A percentile compares a stretch with the other conserved stretches of the same genome.
phyloP scores from a whole-genome alignment of 2,329 filamentous ascomycete species.

The Fusarium sp. region DNA sequence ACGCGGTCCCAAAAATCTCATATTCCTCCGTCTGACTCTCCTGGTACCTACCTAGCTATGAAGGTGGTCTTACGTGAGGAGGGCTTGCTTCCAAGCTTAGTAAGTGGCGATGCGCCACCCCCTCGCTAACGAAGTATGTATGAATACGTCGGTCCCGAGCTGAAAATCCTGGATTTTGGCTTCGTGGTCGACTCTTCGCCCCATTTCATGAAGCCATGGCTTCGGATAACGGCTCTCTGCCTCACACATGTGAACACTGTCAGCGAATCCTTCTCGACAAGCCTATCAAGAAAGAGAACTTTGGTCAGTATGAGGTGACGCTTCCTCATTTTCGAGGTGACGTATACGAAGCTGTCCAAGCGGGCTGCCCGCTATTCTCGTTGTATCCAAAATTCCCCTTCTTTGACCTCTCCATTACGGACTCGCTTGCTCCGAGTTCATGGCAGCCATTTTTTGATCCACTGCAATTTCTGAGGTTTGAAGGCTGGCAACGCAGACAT shows the following conservation, averaged over 20 bases:
- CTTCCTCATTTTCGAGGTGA: background rate
- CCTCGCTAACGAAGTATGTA: too few species aligned
- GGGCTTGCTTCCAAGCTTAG: background rate
- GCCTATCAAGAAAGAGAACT: background rate
- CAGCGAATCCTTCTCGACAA: background rate
- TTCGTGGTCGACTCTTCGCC: background rate
- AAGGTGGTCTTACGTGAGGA: too few species aligned
- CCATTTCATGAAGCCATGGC: background rate
- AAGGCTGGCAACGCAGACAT: background rate
- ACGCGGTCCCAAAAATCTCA: too few species aligned
- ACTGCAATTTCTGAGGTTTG: background rate
- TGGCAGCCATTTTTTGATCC: background rate
- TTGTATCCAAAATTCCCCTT: background rate
- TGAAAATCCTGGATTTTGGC: background rate
- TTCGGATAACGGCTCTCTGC: background rate
- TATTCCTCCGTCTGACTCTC: too few species aligned
- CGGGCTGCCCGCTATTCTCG: background rate
- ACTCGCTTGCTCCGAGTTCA: background rate
- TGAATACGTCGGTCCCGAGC: background rate
- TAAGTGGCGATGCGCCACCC: background rate
- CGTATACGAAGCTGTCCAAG: background rate
- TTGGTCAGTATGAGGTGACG: background rate
- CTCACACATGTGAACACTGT: slow-evolving; percentile 2
- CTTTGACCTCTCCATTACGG: background rate
- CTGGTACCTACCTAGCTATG: too few species aligned